Evolutionary conservation across 352 stramenopile species (phyloP).

Genomic region (Globisporangium alternatum): DNA sequence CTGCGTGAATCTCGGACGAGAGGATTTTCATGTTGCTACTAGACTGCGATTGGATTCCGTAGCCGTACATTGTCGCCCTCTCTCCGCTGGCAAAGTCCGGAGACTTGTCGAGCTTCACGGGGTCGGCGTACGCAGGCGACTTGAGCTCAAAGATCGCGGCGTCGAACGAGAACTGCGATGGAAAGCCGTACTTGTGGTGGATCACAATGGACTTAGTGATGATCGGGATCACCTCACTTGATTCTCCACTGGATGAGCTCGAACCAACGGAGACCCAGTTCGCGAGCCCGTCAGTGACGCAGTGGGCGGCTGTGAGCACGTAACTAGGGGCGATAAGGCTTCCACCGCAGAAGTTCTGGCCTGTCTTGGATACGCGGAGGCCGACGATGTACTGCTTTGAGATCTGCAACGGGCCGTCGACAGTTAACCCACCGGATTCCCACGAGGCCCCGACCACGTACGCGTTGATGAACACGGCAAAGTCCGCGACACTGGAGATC

Average conservation of each 20-base stretch:
- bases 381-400: constrained; percentile 20
- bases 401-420: constrained; percentile 12
- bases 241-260: constrained; percentile 16
- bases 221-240: constrained; percentile 26
- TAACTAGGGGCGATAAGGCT: constrained; percentile 34
- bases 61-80: constrained; percentile 30
- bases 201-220: constrained; percentile 17
- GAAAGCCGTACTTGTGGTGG: constrained; percentile 26
- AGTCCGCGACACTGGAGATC: constrained; percentile 22
- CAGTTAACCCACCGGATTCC: constrained; percentile 8
- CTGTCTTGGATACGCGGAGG: constrained; percentile 14
- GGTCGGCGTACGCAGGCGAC: constrained; percentile 21
- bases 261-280: constrained; percentile 31
- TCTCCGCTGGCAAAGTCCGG: constrained; percentile 21
- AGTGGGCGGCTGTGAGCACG: constrained; percentile 46
- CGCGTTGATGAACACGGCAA: constrained; percentile 31
- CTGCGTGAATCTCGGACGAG: constrained; percentile 23
- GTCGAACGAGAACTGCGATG: constrained; percentile 27
- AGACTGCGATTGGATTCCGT: constrained; percentile 14
- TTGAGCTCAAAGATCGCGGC: constrained; percentile 31
- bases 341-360: constrained; percentile 40
- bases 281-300: constrained; percentile 27
- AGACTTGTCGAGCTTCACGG: constrained; percentile 22
- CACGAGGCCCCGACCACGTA: constrained; percentile 25
- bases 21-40: constrained; percentile 13